Evolutionary conservation across 2,329 filamentous ascomycete species (phyloP), one percentile per base, ranked within the genome.

Genomic region (Penicillium sp.): DNA sequence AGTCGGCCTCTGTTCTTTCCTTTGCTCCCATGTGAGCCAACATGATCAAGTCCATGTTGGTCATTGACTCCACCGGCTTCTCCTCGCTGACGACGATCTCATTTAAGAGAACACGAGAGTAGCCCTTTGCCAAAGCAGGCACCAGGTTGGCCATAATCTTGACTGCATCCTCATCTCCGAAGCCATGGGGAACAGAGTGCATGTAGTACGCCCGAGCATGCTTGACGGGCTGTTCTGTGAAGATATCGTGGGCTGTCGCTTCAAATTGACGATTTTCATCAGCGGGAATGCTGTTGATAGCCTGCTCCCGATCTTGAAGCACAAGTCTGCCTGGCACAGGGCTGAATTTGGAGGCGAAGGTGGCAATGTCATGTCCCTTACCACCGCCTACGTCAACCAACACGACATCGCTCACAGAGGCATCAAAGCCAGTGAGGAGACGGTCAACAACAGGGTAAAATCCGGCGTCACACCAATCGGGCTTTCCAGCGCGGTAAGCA

Each of bases 401-500:
- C 9, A 64, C 54, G 24, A 58, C 51, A 2, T 62, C 61, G 21
- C 50, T 50, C 14, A 48, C 36, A 14, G 52, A 55, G 21, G 39
- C 14, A 27, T 66, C 57, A 39, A 59, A 54, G 0, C 46, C 56
- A 16, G 44, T 22, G 4, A 49, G 51, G n/a, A 69, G 36, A 16
- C 61, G 58, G 2, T 67, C 65, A 16, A 36, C 34, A 9, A 59
- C 57, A 22, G 54, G 57, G 38, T 59, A 57, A 21, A 57, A 59
- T 5, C 24, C 24, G 24, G 5, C 8, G 18, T 75, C 73, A 36
- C 65, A 66, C 75, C 72, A 77, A 5, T 69, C 67, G 13, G 68
- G 63, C 48, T 74, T 75, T 5, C 73, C 74, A 3, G 68, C 68
- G 18, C 71, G 68, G 53, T 76, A 75, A 6, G 71, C 69, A 1